Evolutionary conservation across 2,329 filamentous ascomycete species (phyloP).

Genomic region (Exophiala sp.): DNA sequence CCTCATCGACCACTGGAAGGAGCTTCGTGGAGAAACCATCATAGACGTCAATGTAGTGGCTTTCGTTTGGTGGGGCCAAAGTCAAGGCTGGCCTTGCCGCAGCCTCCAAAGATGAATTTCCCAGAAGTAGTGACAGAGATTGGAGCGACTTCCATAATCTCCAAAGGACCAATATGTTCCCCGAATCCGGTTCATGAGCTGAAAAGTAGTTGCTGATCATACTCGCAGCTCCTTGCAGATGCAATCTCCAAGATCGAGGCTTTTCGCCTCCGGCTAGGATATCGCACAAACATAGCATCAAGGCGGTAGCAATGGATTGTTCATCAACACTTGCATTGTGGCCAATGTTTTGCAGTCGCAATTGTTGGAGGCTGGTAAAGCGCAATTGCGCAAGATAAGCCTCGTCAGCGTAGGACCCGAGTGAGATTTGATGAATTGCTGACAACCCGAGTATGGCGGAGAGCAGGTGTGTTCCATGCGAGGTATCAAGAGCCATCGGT

Average conservation of each 20-base stretch:
- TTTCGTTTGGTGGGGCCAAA: neutral
- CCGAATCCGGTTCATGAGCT: neutral
- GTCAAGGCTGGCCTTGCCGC: neutral
- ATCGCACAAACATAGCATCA: slow-evolving; percentile 1
- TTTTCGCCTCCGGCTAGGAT: neutral
- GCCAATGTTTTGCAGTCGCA: neutral
- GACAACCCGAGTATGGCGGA: neutral
- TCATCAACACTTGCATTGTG: neutral
- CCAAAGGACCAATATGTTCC: neutral
- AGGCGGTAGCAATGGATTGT: neutral
- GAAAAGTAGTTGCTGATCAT: slow-evolving; percentile 1
- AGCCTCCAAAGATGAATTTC: neutral
- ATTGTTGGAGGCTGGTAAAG: neutral
- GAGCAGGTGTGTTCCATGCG: neutral
- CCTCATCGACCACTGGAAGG: neutral
- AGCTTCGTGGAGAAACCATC: slow-evolving; percentile 2
- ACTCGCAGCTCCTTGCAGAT: neutral
- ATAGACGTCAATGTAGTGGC: neutral
- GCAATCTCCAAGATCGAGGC: neutral
- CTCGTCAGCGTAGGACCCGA: neutral
- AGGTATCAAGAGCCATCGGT: neutral
- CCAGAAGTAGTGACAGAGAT: neutral
- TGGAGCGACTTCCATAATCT: slow-evolving; percentile 1
- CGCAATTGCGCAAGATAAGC: slow-evolving; percentile 1
- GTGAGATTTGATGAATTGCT: slow-evolving; percentile 1